Evolutionary conservation across 176 grass and related monocot species (phyloP), one percentile per base, ranked within the genome.

Genomic region (Avena eriantha): DNA sequence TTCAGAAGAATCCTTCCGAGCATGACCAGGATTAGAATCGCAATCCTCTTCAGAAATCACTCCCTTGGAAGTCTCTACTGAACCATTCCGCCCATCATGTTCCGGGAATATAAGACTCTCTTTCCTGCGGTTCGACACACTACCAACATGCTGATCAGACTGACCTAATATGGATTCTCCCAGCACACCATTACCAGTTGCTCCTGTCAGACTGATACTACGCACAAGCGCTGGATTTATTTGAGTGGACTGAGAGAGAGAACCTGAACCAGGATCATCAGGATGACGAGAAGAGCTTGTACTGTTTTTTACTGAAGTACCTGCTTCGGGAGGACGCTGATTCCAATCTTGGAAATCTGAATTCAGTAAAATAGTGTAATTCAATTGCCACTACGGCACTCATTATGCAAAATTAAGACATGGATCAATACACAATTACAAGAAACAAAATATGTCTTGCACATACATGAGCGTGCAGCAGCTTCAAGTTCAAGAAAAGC

Each of bases 401-500:
- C 16, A 83, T 14, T 48, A 7, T n/a, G 58, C 68, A 76, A 23
- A 69, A 59, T 47, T 41, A 80, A 80, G 15, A 85, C 22, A 53
- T 49, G 49, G 47, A 55, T 24, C 50, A 86, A 81, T 71, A 73
- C 34, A 77, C 23, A 81, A 23, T 68, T 66, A 82, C 46, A 36
- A 65, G 11, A 80, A 46, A 57, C 5, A 68, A 72, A 43, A 58
- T 36, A 48, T 56, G 34, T 33, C 39, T 24, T 50, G 46, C 65
- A 86, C 82, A 82, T 96, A 99, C 97, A 85, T 88, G 97, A 99
- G 69, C 97, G 84, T 69, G 93, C 94, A 23, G 97, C 89, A 87
- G 92, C 87, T 93, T 96, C 97, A 82, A 99, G 89, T 58, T 99
- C 97, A 75, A 99, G 94, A 88, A 99, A 99, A 87, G 67, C 76